Conservation (phyloP, 1,284 basidiomycete genomes). For the Ceratobasidium papillatum region DNA sequence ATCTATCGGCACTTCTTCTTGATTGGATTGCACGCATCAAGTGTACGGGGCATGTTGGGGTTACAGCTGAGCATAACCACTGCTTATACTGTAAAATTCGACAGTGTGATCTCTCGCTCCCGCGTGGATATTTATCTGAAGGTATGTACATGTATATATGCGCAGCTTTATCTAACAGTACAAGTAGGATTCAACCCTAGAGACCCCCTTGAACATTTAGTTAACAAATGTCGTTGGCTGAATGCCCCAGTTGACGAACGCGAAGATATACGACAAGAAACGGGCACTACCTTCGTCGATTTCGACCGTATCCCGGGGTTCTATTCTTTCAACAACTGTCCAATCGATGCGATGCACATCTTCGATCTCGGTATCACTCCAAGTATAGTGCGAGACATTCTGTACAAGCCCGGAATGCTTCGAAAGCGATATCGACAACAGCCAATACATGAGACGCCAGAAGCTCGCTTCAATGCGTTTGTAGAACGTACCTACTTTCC, state of each 20-base stretch:
- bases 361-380: not conserved
- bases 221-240: not conserved
- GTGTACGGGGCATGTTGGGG: not conserved
- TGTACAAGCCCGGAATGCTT: not conserved
- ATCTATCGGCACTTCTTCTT: not conserved
- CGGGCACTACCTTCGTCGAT: not conserved
- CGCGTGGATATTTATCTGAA: not conserved
- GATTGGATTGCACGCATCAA: not conserved
- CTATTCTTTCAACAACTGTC: not conserved
- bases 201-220: too few species aligned
- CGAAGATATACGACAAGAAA: not conserved
- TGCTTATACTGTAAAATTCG: conserved; percentile 22
- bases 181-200: too few species aligned
- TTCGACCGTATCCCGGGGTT: not conserved
- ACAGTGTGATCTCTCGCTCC: not conserved
- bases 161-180: too few species aligned
- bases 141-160: not conserved
- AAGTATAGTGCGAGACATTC: not conserved
- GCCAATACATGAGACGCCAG: not conserved
- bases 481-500: conserved; percentile 4
- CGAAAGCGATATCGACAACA: not conserved
- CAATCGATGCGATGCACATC: conserved; percentile 8
- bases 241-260: not conserved
- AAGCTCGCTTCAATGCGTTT: not conserved
- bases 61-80: conserved; percentile 6